Conservation (phyloP, 495 filamentous ascomycete species). For the Aspergillus biplanus region DNA sequence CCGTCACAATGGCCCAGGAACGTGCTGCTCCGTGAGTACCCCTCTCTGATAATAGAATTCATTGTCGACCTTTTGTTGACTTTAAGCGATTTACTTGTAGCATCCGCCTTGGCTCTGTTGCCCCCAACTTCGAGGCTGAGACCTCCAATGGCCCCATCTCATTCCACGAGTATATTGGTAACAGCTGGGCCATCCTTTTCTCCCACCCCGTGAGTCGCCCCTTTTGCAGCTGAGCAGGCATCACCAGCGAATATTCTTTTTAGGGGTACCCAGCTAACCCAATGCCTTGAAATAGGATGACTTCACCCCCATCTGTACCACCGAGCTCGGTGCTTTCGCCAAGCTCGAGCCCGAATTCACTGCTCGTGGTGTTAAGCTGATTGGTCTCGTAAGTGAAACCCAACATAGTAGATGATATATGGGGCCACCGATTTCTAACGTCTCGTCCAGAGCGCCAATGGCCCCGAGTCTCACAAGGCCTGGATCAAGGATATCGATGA, state of each 20-base stretch:
- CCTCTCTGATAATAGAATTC: not conserved
- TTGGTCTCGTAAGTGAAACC: constrained; percentile 86
- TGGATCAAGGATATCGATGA: constrained; percentile 99
- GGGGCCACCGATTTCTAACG: not conserved
- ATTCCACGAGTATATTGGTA: constrained; percentile 96
- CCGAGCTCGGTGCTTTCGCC: constrained; percentile 95
- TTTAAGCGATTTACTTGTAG: constrained; percentile 34
- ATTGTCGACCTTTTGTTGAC: not conserved
- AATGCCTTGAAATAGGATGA: constrained; percentile 47
- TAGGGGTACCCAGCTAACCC: constrained; percentile 2
- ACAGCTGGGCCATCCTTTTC: constrained; percentile 95
- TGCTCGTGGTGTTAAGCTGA: constrained; percentile 92
- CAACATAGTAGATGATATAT: not conserved
- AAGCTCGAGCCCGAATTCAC: constrained; percentile 97
- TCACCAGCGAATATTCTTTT: not conserved
- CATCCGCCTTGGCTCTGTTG: constrained; percentile 86
- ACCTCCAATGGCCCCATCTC: constrained; percentile 91
- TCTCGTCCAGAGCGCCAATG: constrained; percentile 49
- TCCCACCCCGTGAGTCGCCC: constrained; percentile 80
- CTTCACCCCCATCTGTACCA: constrained; percentile 96
- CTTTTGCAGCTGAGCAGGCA: not conserved
- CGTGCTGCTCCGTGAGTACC: constrained; percentile 51
- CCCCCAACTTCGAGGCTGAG: constrained; percentile 92
- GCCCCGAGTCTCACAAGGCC: constrained; percentile 57
- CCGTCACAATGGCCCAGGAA: constrained; percentile 54